These are phyloP conservation scores for Xylariaceae sp. DNA, from an alignment of 2,329 filamentous ascomycete genomes.

Conservation along the genomic window DNA sequence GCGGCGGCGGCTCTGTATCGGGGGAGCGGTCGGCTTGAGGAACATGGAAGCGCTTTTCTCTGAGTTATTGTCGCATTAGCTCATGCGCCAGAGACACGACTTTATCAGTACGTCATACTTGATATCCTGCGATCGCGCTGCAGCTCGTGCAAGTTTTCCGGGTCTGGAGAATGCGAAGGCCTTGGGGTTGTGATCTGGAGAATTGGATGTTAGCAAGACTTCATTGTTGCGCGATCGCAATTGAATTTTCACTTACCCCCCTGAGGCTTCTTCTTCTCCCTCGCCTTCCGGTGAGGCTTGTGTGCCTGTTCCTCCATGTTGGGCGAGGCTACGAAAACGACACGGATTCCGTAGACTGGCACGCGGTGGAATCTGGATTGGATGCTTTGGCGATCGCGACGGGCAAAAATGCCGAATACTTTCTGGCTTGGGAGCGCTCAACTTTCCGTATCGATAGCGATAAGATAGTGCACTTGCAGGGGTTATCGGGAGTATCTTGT, in stretches of 20 bases:
- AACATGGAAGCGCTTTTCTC: constrained; percentile 94
- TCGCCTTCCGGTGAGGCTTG: constrained; percentile 76
- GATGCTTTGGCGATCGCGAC: not conserved
- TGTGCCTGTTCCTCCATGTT: constrained; percentile 77
- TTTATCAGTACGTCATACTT: constrained; percentile 1
- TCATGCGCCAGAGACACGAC: not conserved
- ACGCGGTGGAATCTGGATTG: not conserved
- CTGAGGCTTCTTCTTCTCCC: constrained; percentile 77
- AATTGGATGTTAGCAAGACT: constrained; percentile 20
- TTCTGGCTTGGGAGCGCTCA: not conserved
- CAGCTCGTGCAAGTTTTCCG: constrained; percentile 71
- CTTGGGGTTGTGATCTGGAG: constrained; percentile 72
- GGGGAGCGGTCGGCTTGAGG: constrained; percentile 92
- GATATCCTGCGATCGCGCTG: constrained; percentile 47
- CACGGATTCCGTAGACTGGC: not conserved
- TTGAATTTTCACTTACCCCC: constrained; percentile 43
- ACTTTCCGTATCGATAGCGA: constrained; percentile 19
- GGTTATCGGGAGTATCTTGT: not conserved
- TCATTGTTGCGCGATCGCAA: not conserved
- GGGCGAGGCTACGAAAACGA: constrained; percentile 10
- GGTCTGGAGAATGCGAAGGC: constrained; percentile 82
- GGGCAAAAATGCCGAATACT: constrained; percentile 11
- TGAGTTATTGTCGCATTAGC: constrained; percentile 44
- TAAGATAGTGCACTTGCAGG: not conserved
- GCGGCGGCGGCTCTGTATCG: constrained; percentile 80